phyloP scores from a whole-genome alignment of 2,329 filamentous ascomycete genomes.

The Colletotrichum costaricense region DNA sequence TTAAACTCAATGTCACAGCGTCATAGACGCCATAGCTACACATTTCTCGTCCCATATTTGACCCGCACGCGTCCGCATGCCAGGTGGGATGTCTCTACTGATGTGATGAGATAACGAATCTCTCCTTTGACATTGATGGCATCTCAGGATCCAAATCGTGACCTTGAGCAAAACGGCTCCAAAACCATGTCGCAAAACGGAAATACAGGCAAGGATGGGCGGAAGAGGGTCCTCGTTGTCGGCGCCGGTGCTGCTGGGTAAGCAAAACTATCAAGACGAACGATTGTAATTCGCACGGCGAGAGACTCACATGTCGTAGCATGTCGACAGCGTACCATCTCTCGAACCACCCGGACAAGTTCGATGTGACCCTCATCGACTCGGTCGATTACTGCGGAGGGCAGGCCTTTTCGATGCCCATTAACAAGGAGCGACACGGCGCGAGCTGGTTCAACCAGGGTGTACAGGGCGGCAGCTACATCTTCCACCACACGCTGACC shows the following conservation, averaged over 20 bases:
- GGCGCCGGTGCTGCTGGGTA: conserved; percentile 54
- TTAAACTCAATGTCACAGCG: conserved; percentile 28
- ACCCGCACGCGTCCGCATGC: neutral
- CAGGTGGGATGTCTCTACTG: no score
- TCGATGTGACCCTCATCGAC: conserved; percentile 68
- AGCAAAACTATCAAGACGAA: neutral
- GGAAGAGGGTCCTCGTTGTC: conserved; percentile 52
- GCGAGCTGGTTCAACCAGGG: conserved; percentile 73
- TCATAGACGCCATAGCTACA: conserved; percentile 29
- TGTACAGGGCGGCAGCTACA: conserved; percentile 68
- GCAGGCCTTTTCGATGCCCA: conserved; percentile 70
- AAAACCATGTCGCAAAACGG: conserved; percentile 30
- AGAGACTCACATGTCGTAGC: conserved; percentile 35
- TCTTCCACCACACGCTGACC: conserved; percentile 72
- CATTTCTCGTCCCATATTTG: conserved; percentile 19
- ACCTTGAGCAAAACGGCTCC: conserved; percentile 27
- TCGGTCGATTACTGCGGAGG: conserved; percentile 70
- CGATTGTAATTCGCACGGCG: no score
- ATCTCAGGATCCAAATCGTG: conserved; percentile 3
- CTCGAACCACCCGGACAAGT: conserved; percentile 67
- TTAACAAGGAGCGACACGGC: conserved; percentile 68
- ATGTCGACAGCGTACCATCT: conserved; percentile 71
- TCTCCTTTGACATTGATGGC: neutral
- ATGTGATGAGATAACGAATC: neutral
- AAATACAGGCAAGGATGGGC: conserved; percentile 22